phyloP scores from a whole-genome alignment of 2,329 filamentous ascomycete species.

The Tolypocladium paradoxum region DNA sequence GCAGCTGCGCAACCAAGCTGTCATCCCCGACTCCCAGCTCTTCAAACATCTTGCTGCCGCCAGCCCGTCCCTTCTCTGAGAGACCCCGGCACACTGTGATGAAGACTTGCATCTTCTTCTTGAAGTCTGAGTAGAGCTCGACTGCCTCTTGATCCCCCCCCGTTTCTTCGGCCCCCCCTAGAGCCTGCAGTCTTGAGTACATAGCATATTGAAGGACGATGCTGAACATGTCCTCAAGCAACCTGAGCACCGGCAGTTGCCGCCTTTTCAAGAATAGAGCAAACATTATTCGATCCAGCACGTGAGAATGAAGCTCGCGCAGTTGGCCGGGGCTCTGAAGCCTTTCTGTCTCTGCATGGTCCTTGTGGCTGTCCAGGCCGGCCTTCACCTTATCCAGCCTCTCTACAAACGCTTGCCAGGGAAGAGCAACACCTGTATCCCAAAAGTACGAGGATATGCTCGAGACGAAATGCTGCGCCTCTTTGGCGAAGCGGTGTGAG shows the following conservation, averaged over 20 bases:
- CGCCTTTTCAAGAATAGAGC: constrained; percentile 63
- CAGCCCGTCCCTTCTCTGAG: constrained; percentile 47
- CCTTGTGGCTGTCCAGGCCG: constrained; percentile 36
- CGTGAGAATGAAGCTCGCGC: constrained; percentile 58
- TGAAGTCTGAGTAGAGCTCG: constrained; percentile 53
- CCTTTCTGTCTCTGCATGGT: constrained; percentile 13
- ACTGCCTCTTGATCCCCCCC: constrained; percentile 11
- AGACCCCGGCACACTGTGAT: constrained; percentile 59
- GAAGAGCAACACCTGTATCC: constrained; percentile 60
- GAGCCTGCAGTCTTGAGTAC: constrained; percentile 27
- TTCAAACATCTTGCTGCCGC: constrained; percentile 17
- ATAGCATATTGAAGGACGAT: constrained; percentile 63
- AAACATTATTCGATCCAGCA: constrained; percentile 66
- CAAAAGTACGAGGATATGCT: constrained; percentile 69
- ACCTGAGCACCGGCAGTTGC: constrained; percentile 59
- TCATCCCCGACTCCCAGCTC: constrained; percentile 29
- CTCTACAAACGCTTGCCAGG: constrained; percentile 61
- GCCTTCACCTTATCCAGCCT: constrained; percentile 55
- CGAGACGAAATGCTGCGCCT: constrained; percentile 71
- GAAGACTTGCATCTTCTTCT: constrained; percentile 64
- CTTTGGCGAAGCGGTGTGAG: constrained; percentile 54
- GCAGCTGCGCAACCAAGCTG: constrained; percentile 56
- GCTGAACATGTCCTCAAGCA: constrained; percentile 68
- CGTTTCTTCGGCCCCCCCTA: constrained; percentile 13
- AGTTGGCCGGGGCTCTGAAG: constrained; percentile 52